phyloP scores from a whole-genome alignment of 2,329 filamentous ascomycete genomes.

The Blumeria graminis region DNA sequence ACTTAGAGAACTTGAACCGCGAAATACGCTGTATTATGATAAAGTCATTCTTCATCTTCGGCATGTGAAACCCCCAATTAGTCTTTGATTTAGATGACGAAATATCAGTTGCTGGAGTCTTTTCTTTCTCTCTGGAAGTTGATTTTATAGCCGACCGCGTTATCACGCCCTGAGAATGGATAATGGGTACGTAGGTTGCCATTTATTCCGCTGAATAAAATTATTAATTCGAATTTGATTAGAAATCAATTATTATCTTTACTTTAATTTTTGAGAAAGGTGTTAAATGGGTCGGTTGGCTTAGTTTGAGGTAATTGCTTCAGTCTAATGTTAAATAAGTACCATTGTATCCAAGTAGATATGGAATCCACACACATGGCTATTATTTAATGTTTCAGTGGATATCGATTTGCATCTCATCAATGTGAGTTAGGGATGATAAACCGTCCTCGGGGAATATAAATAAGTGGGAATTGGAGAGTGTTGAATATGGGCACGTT shows the following conservation, averaged over 20 bases:
- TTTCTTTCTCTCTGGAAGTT: neutral
- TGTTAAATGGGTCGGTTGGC: neutral
- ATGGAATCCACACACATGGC: too few relatives aligned
- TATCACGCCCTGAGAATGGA: neutral
- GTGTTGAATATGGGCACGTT: too few relatives aligned
- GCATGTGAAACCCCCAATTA: neutral
- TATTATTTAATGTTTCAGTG: too few relatives aligned
- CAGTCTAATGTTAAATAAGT: too few relatives aligned
- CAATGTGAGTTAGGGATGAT: too few relatives aligned
- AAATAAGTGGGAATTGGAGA: too few relatives aligned
- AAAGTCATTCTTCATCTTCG: neutral
- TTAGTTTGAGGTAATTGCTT: too few relatives aligned
- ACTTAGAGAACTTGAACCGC: neutral
- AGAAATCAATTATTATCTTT: neutral
- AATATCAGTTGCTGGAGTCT: neutral
- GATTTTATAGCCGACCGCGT: neutral
- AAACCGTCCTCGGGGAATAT: too few relatives aligned
- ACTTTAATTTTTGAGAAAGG: neutral
- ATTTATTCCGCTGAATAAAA: conserved; percentile 15
- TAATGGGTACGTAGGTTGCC: neutral
- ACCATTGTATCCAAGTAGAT: too few relatives aligned
- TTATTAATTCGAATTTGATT: conserved; percentile 19
- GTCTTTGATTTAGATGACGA: neutral
- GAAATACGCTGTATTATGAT: neutral
- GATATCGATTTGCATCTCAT: too few relatives aligned